Conservation (phyloP, 768 basidiomycete genomes). For the Psilocybe azurescens region DNA sequence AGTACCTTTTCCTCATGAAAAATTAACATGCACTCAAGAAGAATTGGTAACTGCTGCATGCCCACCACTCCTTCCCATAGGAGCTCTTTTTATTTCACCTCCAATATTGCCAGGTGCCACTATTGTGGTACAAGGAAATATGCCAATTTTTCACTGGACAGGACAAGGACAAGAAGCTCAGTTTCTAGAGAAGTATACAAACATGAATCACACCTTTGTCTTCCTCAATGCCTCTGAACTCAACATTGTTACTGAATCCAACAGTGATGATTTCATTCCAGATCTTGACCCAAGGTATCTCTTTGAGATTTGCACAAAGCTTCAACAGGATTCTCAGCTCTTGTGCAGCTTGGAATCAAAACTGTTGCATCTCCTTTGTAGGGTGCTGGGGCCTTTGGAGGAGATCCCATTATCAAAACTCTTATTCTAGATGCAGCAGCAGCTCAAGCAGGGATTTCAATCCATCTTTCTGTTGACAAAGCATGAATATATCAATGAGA, state of each 20-base stretch:
- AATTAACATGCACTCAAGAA: slow-evolving; percentile 34
- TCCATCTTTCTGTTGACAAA: slow-evolving; percentile 32
- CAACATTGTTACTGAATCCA: slow-evolving; percentile 18
- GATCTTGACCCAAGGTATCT: slow-evolving; percentile 32
- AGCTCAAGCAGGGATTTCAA: slow-evolving; percentile 29
- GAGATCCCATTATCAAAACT: slow-evolving; percentile 37
- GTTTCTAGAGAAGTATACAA: slow-evolving; percentile 2
- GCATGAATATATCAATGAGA: background rate
- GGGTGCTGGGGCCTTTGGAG: slow-evolving; percentile 41
- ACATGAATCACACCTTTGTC: slow-evolving; percentile 27
- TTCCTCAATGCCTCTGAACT: slow-evolving; percentile 38
- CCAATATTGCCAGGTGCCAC: slow-evolving; percentile 32
- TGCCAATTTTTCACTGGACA: slow-evolving; percentile 29
- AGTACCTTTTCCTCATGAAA: slow-evolving; percentile 31
- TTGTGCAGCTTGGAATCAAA: slow-evolving; percentile 23
- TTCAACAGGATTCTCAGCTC: slow-evolving; percentile 29
- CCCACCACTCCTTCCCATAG: slow-evolving; percentile 32
- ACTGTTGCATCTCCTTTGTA: slow-evolving; percentile 33
- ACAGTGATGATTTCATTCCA: slow-evolving; percentile 3
- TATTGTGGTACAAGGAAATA: slow-evolving; percentile 26
- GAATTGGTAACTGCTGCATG: slow-evolving; percentile 37
- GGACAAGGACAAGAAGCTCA: slow-evolving; percentile 32
- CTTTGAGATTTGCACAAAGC: slow-evolving; percentile 35
- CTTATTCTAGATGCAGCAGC: slow-evolving; percentile 32
- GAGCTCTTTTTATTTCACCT: slow-evolving; percentile 35